Evolutionary conservation across 202 grass and related monocot genomes (phyloP), one percentile per base, ranked within the genome.

Genomic region (Panicum hallii): DNA sequence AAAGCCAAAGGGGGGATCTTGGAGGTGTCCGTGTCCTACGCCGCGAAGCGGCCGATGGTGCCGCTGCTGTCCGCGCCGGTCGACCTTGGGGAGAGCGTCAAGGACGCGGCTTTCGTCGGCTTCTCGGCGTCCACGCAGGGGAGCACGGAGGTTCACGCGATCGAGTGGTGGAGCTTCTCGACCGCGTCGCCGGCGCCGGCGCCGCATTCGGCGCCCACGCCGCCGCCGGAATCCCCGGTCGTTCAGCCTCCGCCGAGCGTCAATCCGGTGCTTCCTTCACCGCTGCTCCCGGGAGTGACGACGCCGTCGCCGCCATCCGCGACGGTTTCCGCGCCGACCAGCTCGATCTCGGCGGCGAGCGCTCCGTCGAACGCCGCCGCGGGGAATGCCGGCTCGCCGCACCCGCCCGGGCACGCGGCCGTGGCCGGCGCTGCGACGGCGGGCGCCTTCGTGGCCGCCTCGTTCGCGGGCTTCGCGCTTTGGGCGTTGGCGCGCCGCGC

Each of bases 101-200:
- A 87, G 77, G 93, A 85, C 19, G 72, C 71, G 1, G 91, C 88
- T 0, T 94, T 89, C 14, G 93, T 99, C 0, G 97, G 97, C 0
- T 99, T 97, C 90, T 83, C 90, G 0, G 97, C 86, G 1, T 99
- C 97, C 69, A 97, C 97, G 19, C 97, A 99, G 83, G 93, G 93
- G 11, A 99, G 97, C 87, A 99, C 97, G 0, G 97, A 99, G 90
- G 84, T 89, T 19, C 97, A 99, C 91, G 91, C 82, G 34, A 63
- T 99, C 68, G 91, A 99, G 77, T 94, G 97, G 97, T 99, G 97
- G 97, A 88, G 68, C 90, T 99, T 99, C 88, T 96, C 91, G 2
- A 91, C 93, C 3, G 55, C 74, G 1, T 47, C 88, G 0, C 48
- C 63, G 0, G 16, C 95, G 4, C 42, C 86, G 6, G 0, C 87